Conservation (phyloP, 225 moss, liverwort and hornwort species). For the Physcomitrium patens region DNA sequence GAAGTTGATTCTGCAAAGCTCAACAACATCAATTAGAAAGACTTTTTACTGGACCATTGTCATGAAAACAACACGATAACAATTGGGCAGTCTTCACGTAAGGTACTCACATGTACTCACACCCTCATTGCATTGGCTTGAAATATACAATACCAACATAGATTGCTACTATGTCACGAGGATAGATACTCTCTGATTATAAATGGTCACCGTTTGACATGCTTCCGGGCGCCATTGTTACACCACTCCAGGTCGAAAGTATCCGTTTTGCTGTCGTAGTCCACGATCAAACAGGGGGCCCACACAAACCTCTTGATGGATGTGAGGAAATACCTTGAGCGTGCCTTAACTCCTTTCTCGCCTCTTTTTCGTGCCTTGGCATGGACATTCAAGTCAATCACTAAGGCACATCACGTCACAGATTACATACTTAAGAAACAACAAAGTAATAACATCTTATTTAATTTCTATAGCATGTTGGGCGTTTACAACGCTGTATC, state of each 20-base stretch:
- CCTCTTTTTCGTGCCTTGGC: constrained; percentile 72
- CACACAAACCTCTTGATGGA: constrained; percentile 55
- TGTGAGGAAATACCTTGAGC: constrained; percentile 66
- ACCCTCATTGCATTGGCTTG: fast-evolving
- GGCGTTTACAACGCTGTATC: not conserved
- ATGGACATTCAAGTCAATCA: constrained; percentile 36
- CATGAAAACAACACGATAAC: not conserved
- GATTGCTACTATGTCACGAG: fast-evolving
- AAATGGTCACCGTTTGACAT: constrained; percentile 43
- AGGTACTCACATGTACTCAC: not conserved
- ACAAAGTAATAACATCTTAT: not conserved
- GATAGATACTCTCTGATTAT: not conserved
- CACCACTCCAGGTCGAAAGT: constrained; percentile 69
- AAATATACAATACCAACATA: not conserved
- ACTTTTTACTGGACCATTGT: not conserved
- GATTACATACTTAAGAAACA: not conserved
- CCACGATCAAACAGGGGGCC: constrained; percentile 63
- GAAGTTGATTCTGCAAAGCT: constrained; percentile 65
- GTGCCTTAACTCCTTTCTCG: constrained; percentile 71
- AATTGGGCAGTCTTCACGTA: fast-evolving
- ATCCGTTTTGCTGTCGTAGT: constrained; percentile 50
- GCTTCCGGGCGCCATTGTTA: constrained; percentile 32
- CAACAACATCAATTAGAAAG: not conserved
- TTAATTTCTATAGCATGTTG: not conserved
- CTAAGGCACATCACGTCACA: not conserved